A percentile compares a stretch with the other conserved stretches of the same genome.
phyloP scores from a whole-genome alignment of 2,329 filamentous ascomycete genomes.

The Scolecobasidium constrictum region DNA sequence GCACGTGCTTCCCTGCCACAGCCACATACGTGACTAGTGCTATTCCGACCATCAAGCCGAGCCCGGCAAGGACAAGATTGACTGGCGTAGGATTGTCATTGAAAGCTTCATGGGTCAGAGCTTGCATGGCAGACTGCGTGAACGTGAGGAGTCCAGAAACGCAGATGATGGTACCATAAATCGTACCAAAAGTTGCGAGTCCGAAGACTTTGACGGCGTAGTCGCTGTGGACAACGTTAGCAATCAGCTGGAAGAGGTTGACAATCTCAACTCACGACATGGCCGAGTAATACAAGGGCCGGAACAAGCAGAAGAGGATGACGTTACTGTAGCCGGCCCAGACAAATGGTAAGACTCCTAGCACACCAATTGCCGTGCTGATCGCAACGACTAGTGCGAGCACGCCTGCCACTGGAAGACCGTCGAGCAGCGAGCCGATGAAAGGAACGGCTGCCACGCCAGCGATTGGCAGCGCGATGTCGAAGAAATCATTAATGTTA shows the following conservation, averaged over 20 bases:
- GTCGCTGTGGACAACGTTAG: slow-evolving; percentile 35
- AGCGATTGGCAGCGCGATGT: slow-evolving; percentile 69
- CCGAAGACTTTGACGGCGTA: slow-evolving; percentile 87
- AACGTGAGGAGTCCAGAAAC: slow-evolving; percentile 74
- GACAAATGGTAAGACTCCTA: slow-evolving; percentile 59
- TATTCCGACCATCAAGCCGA: slow-evolving; percentile 53
- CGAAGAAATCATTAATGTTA: slow-evolving; percentile 70
- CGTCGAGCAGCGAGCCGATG: slow-evolving; percentile 69
- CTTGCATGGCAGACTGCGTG: slow-evolving; percentile 66
- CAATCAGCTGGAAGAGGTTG: not conserved
- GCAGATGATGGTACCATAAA: slow-evolving; percentile 82
- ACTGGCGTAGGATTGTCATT: slow-evolving; percentile 63
- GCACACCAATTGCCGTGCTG: slow-evolving; percentile 61
- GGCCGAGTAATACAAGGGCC: slow-evolving; percentile 82
- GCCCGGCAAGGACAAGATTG: slow-evolving; percentile 52
- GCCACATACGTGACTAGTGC: slow-evolving; percentile 41
- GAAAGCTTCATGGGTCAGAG: slow-evolving; percentile 62
- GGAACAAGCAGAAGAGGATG: slow-evolving; percentile 67
- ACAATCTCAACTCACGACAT: slow-evolving; percentile 43
- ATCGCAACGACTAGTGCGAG: slow-evolving; percentile 57
- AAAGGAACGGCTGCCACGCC: slow-evolving; percentile 74
- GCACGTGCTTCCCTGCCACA: slow-evolving; percentile 16
- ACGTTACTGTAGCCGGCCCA: slow-evolving; percentile 68
- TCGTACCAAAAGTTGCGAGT: slow-evolving; percentile 78
- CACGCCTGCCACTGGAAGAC: slow-evolving; percentile 58